phyloP scores from a whole-genome alignment of 805 yeast species.

The Yamadazyma sp. region DNA sequence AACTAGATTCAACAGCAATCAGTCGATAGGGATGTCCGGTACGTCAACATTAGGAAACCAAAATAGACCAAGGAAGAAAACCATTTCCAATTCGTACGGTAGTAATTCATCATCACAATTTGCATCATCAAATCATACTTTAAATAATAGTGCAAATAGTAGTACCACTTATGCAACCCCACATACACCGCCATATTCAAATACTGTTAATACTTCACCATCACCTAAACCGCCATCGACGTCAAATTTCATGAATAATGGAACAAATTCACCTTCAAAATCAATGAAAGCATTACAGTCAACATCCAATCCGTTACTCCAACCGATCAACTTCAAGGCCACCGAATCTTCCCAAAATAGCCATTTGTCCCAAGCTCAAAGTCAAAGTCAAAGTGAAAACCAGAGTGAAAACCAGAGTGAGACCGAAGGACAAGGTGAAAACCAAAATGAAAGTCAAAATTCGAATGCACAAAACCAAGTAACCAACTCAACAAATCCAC shows the following conservation, averaged over 20 bases:
- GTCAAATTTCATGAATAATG: conserved; percentile 14
- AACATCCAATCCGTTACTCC: conserved; percentile 45
- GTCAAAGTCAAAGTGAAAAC: not conserved
- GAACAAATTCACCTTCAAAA: conserved; percentile 36
- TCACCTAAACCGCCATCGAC: conserved; percentile 31
- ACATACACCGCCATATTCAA: conserved; percentile 41
- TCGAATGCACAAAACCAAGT: not conserved
- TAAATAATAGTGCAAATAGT: conserved; percentile 5
- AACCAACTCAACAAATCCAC: not conserved
- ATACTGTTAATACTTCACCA: conserved; percentile 33
- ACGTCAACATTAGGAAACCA: not conserved
- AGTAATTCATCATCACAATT: conserved; percentile 16
- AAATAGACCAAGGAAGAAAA: conserved; percentile 34
- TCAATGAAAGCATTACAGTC: conserved; percentile 51
- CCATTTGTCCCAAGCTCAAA: not conserved
- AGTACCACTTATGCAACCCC: conserved; percentile 14
- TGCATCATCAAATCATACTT: conserved; percentile 16
- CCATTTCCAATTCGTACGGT: conserved; percentile 35
- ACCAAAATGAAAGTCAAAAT: not conserved
- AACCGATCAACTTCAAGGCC: conserved; percentile 51
- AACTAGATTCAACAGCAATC: conserved; percentile 20
- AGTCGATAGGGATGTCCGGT: conserved; percentile 8
- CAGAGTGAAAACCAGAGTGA: too few relatives aligned
- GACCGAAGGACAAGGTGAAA: too few relatives aligned
- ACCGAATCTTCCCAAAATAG: not conserved